Percentiles rank a stretch among this genome's conserved stretches.
These are phyloP conservation scores for Chaetothyriales sp. DNA, from an alignment of 2,329 filamentous ascomycete species.

Conservation along the genomic window DNA sequence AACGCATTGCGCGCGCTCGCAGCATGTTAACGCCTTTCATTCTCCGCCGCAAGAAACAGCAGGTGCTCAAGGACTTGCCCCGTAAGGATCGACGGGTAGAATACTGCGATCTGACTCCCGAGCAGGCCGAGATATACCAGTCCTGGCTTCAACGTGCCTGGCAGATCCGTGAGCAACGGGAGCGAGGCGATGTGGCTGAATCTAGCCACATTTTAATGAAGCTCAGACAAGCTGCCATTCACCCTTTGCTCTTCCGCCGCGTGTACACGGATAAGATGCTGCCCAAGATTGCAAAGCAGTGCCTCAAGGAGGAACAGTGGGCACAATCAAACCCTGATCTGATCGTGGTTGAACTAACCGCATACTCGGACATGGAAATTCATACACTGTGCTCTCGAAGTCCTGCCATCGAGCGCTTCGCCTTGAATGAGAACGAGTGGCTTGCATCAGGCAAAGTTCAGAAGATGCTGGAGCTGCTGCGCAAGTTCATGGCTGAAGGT, in stretches of 20 bases:
- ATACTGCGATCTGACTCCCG: conserved; percentile 61
- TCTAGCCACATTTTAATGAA: conserved; percentile 67
- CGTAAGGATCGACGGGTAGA: conserved; percentile 63
- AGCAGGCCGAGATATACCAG: conserved; percentile 60
- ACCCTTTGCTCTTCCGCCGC: conserved; percentile 72
- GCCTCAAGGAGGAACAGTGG: conserved; percentile 53
- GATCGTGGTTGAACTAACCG: conserved; percentile 39
- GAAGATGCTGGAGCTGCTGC: conserved; percentile 60
- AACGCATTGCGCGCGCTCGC: conserved; percentile 72
- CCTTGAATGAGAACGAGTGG: conserved; percentile 47
- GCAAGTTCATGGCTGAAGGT: conserved; percentile 58
- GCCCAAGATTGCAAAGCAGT: conserved; percentile 59
- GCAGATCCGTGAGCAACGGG: conserved; percentile 45
- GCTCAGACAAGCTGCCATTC: conserved; percentile 79
- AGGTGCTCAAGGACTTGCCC: conserved; percentile 72
- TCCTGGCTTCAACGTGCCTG: conserved; percentile 48
- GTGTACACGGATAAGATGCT: conserved; percentile 64
- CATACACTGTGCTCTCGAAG: conserved; percentile 43
- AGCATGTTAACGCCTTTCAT: conserved; percentile 94
- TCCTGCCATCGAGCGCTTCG: conserved; percentile 38
- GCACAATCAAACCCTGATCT: conserved; percentile 34
- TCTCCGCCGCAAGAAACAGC: conserved; percentile 78
- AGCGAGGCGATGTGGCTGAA: conserved; percentile 38
- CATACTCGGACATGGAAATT: conserved; percentile 47
- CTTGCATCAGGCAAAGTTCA: conserved; percentile 73